phyloP scores from a whole-genome alignment of 2,329 filamentous ascomycete species.

The Bipolaris sorokiniana region DNA sequence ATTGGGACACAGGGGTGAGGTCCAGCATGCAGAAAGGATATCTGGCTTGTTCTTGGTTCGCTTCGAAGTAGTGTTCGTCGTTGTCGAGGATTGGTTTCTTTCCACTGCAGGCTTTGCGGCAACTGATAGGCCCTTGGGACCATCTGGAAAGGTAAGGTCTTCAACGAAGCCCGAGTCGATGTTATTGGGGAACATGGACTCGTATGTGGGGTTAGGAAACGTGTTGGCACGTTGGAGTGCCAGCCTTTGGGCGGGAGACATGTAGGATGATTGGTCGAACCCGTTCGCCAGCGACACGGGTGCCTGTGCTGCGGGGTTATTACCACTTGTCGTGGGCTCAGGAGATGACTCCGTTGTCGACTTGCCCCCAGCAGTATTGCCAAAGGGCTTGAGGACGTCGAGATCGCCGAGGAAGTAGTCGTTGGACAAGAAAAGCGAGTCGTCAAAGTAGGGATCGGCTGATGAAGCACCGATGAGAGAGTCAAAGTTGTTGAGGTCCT shows the following conservation, averaged over 20 bases:
- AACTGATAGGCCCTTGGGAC: constrained; percentile 34
- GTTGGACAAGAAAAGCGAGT: constrained; percentile 46
- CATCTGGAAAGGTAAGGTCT: constrained; percentile 47
- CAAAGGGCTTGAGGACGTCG: constrained; percentile 48
- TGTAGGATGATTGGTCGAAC: constrained; percentile 33
- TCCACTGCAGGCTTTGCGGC: constrained; percentile 24
- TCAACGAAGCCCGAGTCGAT: constrained; percentile 45
- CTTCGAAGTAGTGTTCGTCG: constrained; percentile 32
- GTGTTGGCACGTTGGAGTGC: constrained; percentile 38
- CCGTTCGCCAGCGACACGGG: constrained; percentile 29
- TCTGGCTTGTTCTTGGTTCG: constrained; percentile 48
- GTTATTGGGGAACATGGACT: constrained; percentile 47
- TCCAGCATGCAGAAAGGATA: constrained; percentile 51
- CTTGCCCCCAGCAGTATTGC: constrained; percentile 37
- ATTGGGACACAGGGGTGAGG: constrained; percentile 51
- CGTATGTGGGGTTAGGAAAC: constrained; percentile 44
- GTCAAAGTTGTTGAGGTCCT: constrained; percentile 42
- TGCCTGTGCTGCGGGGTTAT: constrained; percentile 32
- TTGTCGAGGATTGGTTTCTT: constrained; percentile 21
- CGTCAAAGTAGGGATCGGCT: constrained; percentile 47
- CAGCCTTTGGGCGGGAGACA: constrained; percentile 34
- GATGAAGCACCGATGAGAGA: constrained; percentile 36
- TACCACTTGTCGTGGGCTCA: constrained; percentile 36
- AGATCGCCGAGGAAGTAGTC: constrained; percentile 51
- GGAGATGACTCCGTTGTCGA: constrained; percentile 49